Evolutionary conservation across 192 early-diverging fungal genomes (phyloP).

Genomic region (Kickxella alabastrina): DNA sequence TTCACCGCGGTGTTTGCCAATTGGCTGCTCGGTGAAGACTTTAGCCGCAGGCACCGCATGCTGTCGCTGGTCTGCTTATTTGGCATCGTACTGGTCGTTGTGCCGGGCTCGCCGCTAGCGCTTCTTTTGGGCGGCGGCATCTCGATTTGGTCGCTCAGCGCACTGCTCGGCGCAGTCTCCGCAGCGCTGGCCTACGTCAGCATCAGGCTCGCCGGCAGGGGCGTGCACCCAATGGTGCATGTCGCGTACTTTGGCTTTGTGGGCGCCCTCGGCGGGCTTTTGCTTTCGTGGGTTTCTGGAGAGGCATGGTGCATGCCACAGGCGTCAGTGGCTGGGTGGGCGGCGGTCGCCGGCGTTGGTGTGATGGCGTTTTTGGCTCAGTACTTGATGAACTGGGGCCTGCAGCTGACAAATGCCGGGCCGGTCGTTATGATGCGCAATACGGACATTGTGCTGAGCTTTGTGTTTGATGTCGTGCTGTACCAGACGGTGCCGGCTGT

Average conservation of each 20-base stretch:
- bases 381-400: slow-evolving; percentile 23
- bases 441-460: slow-evolving; percentile 16
- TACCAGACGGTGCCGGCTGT: slow-evolving; percentile 10
- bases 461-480: slow-evolving; percentile 12
- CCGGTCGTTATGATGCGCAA: slow-evolving; percentile 32
- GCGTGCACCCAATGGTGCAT: slow-evolving; percentile 20
- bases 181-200: slow-evolving; percentile 24
- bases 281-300: not conserved
- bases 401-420: slow-evolving; percentile 24
- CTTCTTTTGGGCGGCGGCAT: not conserved
- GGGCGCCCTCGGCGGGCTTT: slow-evolving; percentile 4
- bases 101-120: not conserved
- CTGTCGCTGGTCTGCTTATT: not conserved
- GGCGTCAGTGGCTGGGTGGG: not conserved
- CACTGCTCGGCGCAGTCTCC: slow-evolving; percentile 11
- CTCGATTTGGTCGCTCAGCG: slow-evolving; percentile 10
- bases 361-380: slow-evolving; percentile 14
- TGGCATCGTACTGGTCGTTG: slow-evolving; percentile 16
- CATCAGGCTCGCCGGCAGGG: slow-evolving; percentile 19
- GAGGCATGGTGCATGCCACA: slow-evolving; percentile 6
- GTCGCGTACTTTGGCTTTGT: slow-evolving; percentile 27
- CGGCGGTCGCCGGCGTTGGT: slow-evolving; percentile 13
- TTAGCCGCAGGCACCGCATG: not conserved
- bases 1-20: slow-evolving; percentile 24
- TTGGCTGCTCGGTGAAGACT: slow-evolving; percentile 10